Conservation (phyloP, 768 basidiomycete species). For the Suillus subalutaceus region DNA sequence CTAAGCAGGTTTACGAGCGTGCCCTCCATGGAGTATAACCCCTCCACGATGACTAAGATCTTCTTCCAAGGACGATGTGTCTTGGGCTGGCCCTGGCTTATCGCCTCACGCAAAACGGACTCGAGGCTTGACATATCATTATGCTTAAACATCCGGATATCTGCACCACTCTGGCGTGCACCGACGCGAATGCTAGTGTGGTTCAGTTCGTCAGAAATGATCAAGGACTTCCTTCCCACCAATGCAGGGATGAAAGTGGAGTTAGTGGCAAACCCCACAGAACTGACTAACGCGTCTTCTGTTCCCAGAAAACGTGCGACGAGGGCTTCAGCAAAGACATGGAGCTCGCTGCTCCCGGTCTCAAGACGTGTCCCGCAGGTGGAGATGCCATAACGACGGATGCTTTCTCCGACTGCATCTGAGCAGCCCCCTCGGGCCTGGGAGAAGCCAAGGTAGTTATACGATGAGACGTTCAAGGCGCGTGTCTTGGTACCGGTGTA, state of each 20-base stretch:
- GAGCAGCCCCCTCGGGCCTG: constrained; percentile 92
- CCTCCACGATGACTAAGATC: constrained; percentile 93
- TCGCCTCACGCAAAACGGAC: constrained; percentile 79
- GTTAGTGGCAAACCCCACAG: constrained; percentile 97
- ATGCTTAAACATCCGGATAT: constrained; percentile 94
- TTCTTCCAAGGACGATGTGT: constrained; percentile 99
- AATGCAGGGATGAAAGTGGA: constrained; percentile 92
- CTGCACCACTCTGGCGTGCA: constrained; percentile 84
- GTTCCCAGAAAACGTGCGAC: constrained; percentile 89
- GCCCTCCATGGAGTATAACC: constrained; percentile 99
- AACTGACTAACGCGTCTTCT: constrained; percentile 88
- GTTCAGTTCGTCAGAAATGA: constrained; percentile 97
- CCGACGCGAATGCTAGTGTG: constrained; percentile 96
- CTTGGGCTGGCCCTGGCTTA: constrained; percentile 97
- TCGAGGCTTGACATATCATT: constrained; percentile 91
- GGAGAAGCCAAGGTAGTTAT: constrained; percentile 99
- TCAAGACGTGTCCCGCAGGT: constrained; percentile 79
- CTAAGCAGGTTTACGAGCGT: constrained; percentile 83
- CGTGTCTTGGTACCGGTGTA: constrained; percentile 82
- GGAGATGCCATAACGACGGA: constrained; percentile 81
- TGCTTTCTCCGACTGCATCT: constrained; percentile 86
- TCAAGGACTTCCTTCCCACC: constrained; percentile 85
- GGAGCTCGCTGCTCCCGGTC: constrained; percentile 84
- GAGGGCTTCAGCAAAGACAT: constrained; percentile 77
- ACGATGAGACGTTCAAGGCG: constrained; percentile 94